Evolutionary conservation across 805 yeast species (phyloP), one percentile per base, ranked within the genome.

Genomic region (Monosporozyma solicola): DNA sequence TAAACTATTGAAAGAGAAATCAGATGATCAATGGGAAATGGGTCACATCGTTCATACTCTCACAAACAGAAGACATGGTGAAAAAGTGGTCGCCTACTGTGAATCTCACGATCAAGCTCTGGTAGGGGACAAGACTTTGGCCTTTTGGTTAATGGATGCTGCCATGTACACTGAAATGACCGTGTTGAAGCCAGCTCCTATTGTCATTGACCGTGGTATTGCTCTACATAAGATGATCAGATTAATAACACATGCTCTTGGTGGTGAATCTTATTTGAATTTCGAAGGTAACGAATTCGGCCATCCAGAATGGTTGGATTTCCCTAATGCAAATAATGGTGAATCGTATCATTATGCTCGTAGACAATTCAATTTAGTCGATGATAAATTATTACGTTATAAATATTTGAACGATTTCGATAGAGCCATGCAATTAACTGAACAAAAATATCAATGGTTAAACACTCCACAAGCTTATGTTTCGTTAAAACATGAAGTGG

Each of bases 221-320:
- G 82, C 96, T 20, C 75, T 92, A 57, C 99, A 92, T 72, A 92
- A 92, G 68, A 70, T 94, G 81, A 94, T 92, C 56, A 78, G 99
- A 58, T 75, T 94, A 52, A 61, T 91, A 24, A 92, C 98, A 1
- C 91, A 88, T 61, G 74, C 91, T 1, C 74, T 92, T n/a, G 98
- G 98, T 48, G 99, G 99, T 53, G 98, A 92, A 70, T 97, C 96
- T 0, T 92, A 92, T 65, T 78, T 92, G 65, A 92, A 91, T 67
- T 92, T 92, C 67, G 97, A 92, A 74, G 98, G 99, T 54, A 92
- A 92, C 64, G 99, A 92, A 71, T 92, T 94, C 72, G 99, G 99
- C 16, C 99, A 92, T 64, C 99, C 98, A 3, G 99, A 92, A 68
- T 92, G 99, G 99, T 79, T 94, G 51, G 99, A 92, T 70, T 94